Evolutionary conservation across 2,329 filamentous ascomycete genomes (phyloP).

Genomic region (Aspergillus jensenii): DNA sequence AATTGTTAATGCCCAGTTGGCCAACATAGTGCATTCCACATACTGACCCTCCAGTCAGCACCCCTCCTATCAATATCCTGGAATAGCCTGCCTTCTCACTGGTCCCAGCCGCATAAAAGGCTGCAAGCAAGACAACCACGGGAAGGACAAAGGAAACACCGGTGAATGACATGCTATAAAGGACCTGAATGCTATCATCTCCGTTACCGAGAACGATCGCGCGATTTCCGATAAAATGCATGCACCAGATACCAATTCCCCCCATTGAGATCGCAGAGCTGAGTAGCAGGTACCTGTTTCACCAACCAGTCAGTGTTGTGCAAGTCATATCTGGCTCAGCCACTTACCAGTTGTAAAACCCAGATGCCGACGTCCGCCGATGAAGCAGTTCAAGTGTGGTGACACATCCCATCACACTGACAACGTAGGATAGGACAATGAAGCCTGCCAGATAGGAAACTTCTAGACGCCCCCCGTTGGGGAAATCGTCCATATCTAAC

Average conservation of each 20-base stretch:
- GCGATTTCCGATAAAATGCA: conserved; percentile 83
- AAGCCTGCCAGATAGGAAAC: conserved; percentile 56
- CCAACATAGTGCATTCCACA: conserved; percentile 87
- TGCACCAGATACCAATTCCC: conserved; percentile 72
- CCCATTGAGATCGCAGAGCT: conserved; percentile 70
- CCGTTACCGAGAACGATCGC: conserved; percentile 71
- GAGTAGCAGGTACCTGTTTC: conserved; percentile 60
- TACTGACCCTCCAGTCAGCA: conserved; percentile 71
- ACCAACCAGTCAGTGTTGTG: neutral
- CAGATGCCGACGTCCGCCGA: conserved; percentile 67
- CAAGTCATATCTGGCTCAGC: neutral
- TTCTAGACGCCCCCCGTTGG: conserved; percentile 9
- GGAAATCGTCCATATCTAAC: conserved; percentile 13
- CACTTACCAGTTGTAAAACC: conserved; percentile 67
- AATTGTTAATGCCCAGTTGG: conserved; percentile 80
- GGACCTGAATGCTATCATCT: conserved; percentile 63
- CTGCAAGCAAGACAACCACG: conserved; percentile 69
- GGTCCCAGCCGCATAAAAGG: conserved; percentile 69
- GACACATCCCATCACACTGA: conserved; percentile 72
- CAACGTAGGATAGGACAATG: conserved; percentile 66
- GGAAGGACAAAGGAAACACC: conserved; percentile 78
- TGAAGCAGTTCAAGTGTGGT: conserved; percentile 83
- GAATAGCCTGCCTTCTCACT: conserved; percentile 58
- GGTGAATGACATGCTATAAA: conserved; percentile 71
- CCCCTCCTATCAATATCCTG: conserved; percentile 63